Base-by-base conservation (phyloP, 2,329 filamentous ascomycete genomes). In the Phyllosticta citribraziliensis region DNA sequence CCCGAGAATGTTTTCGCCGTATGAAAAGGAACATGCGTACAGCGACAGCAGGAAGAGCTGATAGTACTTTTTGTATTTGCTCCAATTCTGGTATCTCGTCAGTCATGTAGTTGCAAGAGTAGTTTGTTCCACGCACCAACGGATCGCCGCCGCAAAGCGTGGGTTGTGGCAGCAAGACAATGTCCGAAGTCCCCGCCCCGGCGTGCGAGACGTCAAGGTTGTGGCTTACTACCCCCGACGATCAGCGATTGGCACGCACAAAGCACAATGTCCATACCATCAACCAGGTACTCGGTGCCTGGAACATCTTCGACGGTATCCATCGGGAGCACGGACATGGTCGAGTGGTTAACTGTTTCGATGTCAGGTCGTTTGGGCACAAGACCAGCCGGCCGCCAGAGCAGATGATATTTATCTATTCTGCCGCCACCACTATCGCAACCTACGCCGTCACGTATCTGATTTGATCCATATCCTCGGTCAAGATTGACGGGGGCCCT, bases 21-120 rank as follows among this genome's bases (percentile, higher is more conserved):
- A 75, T 1, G 73, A 75, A 62, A 74, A 73, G 1, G 74, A 70
- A 51, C 74, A 76, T 2, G 75, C 74, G 57, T 76, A 77, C 1
- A 74, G 61, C 1, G 74, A 71, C 1, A 75, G 70, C 3, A 77
- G 63, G 60, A 75, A 73, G 1, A 76, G 67, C 11, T 73, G 72
- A 65, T 73, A 77, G 63, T 71, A 70, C 53, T 76, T 77, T 63
- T 76, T 76, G 57, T 63, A 66, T 52, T 61, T 67, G 11, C 69
- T 60, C 73, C 74, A 76, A 27, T 72, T 67, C 53, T 63, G 55
- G 2, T 4, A 9, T 20, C 8, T 6, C 27, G 22, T 60, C 11
- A 55, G 58, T 19, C 27, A 20, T 6, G 4, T 2, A 20, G 12
- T 14, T 19, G 8, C 4, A 8, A 2, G 22, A 58, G 27, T 22